phyloP scores from a whole-genome alignment of 2,329 filamentous ascomycete genomes.

The Alternaria gansuensis region DNA sequence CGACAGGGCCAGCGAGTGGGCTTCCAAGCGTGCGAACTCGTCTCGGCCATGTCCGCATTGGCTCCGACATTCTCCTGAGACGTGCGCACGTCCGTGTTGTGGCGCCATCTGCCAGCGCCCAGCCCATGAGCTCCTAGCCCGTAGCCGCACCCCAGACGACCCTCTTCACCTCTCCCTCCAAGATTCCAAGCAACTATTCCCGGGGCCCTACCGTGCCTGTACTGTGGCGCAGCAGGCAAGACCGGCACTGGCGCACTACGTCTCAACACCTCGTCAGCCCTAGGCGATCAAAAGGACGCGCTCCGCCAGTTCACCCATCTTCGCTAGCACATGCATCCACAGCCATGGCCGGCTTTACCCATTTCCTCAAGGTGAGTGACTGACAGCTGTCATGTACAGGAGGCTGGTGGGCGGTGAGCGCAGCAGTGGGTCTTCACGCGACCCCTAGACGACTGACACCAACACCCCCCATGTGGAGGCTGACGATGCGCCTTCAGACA shows the following conservation, averaged over 20 bases:
- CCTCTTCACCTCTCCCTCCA: not conserved
- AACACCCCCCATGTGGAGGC: constrained; percentile 4
- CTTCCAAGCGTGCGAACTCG: constrained; percentile 16
- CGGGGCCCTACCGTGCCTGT: not conserved
- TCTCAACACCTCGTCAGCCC: constrained; percentile 13
- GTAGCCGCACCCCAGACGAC: not conserved
- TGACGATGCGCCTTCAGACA: constrained; percentile 42
- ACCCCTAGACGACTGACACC: constrained; percentile 2
- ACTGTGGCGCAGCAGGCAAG: constrained; percentile 12
- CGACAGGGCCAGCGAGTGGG: constrained; percentile 17
- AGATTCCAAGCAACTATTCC: not conserved
- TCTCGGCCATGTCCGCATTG: constrained; percentile 28
- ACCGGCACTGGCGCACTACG: constrained; percentile 6
- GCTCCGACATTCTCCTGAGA: constrained; percentile 40
- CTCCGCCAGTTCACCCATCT: constrained; percentile 11
- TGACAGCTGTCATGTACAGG: constrained; percentile 8
- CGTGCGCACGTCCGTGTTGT: constrained; percentile 29
- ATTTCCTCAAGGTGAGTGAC: constrained; percentile 47
- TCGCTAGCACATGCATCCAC: constrained; percentile 19
- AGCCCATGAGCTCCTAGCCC: constrained; percentile 9
- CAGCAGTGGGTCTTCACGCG: not conserved
- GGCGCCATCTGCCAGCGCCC: constrained; percentile 17
- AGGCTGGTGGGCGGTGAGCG: constrained; percentile 1
- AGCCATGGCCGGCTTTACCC: constrained; percentile 46
- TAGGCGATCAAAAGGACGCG: constrained; percentile 13